Evolutionary conservation across 1,139 yeast genomes (phyloP).

Genomic region (Diutina neorugosa): DNA sequence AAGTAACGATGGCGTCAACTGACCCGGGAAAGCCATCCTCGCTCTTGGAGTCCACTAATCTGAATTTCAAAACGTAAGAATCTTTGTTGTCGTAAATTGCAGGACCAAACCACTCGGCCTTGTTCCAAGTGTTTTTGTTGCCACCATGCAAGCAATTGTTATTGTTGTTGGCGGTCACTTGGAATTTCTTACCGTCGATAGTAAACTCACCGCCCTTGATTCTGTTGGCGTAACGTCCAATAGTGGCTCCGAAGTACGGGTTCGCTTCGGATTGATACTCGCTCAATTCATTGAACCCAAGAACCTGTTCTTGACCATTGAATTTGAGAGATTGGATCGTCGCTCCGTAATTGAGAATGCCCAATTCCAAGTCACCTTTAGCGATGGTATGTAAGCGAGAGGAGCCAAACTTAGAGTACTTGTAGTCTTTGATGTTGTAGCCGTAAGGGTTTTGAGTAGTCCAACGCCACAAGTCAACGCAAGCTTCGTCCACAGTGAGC

Average conservation of each 20-base stretch:
- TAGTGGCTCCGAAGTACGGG: slow-evolving; percentile 49
- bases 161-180: slow-evolving; percentile 31
- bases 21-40: slow-evolving; percentile 46
- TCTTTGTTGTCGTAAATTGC: slow-evolving; percentile 22
- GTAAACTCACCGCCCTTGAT: slow-evolving; percentile 33
- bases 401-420: slow-evolving; percentile 15
- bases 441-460: slow-evolving; percentile 60
- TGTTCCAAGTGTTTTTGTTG: slow-evolving; percentile 33
- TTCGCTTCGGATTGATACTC: slow-evolving; percentile 26
- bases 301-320: slow-evolving; percentile 19
- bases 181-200: slow-evolving; percentile 27
- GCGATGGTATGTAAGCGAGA: slow-evolving; percentile 32
- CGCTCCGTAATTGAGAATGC: slow-evolving; percentile 42
- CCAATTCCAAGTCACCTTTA: slow-evolving; percentile 25
- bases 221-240: slow-evolving; percentile 57
- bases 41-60: slow-evolving; percentile 31
- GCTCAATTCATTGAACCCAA: slow-evolving; percentile 22
- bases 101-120: slow-evolving; percentile 39
- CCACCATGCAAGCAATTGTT: slow-evolving; percentile 40
- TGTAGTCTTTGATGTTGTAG: slow-evolving; percentile 28
- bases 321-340: slow-evolving; percentile 27
- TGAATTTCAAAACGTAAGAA: slow-evolving; percentile 25
- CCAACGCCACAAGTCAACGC: slow-evolving; percentile 73
- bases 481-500: slow-evolving; percentile 48
- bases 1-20: slow-evolving; percentile 30